These are phyloP conservation scores for Adansonia grandidieri DNA, from an alignment of 441 rosid species.

Conservation along the genomic window DNA sequence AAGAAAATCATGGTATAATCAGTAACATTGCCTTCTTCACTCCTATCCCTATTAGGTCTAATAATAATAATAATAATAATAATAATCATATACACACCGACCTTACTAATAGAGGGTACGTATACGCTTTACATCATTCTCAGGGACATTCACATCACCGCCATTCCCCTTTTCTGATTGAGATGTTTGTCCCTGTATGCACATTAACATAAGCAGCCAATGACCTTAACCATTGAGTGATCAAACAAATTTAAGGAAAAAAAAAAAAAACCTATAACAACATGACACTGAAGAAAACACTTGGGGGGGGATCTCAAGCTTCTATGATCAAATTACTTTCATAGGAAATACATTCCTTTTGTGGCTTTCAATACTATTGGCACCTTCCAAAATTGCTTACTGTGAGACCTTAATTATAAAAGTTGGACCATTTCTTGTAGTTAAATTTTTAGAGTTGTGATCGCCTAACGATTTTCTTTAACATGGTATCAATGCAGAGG, in stretches of 20 bases:
- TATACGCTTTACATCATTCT: conserved; percentile 65
- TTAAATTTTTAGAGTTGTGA: not conserved
- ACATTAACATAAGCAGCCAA: conserved; percentile 15
- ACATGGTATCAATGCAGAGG: not conserved
- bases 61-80: not conserved
- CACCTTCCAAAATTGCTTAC: not conserved
- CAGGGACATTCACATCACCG: conserved; percentile 72
- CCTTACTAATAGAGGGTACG: conserved; percentile 27
- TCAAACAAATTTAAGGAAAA: not conserved
- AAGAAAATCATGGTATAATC: not conserved
- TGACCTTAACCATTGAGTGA: too few species aligned
- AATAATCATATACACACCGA: not conserved
- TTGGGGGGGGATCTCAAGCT: not conserved
- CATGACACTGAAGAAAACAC: not conserved
- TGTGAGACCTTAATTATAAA: not conserved
- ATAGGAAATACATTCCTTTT: not conserved
- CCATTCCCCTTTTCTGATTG: conserved; percentile 47
- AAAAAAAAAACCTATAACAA: too few species aligned
- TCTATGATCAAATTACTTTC: not conserved
- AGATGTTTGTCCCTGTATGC: conserved; percentile 47
- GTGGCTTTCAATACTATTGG: not conserved
- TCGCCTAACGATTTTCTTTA: not conserved
- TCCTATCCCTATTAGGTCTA: not conserved
- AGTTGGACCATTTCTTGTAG: conserved; percentile 5
- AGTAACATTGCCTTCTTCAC: not conserved